These are phyloP conservation scores for Botrytis cinerea DNA, from an alignment of 2,329 filamentous ascomycete genomes.

Conservation along the genomic window DNA sequence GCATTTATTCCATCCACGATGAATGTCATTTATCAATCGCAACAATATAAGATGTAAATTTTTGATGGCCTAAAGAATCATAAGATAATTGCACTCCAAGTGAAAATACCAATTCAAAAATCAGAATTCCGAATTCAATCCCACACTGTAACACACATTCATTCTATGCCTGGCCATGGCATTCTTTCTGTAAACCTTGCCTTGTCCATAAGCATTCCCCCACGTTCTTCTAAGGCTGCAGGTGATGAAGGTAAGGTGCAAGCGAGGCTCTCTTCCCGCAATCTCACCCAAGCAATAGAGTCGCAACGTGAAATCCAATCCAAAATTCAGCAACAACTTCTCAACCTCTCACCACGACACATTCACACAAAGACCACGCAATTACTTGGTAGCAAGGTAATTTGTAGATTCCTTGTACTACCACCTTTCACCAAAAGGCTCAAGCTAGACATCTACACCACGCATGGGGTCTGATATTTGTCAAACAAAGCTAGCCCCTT, in stretches of 20 bases:
- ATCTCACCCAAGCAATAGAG: slow-evolving; percentile 17
- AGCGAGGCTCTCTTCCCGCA: slow-evolving; percentile 24
- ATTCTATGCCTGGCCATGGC: neutral
- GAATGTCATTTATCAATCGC: neutral
- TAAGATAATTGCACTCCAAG: neutral
- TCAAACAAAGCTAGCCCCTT: slow-evolving; percentile 35
- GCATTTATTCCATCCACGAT: neutral
- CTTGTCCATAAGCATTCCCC: slow-evolving; percentile 20
- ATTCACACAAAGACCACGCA: neutral
- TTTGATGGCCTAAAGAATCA: neutral
- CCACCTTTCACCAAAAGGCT: slow-evolving; percentile 21
- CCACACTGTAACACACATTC: neutral
- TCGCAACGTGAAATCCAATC: slow-evolving; percentile 17
- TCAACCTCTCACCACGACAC: neutral
- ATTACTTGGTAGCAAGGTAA: slow-evolving; percentile 16
- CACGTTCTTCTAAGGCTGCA: slow-evolving; percentile 27
- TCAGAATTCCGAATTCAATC: neutral
- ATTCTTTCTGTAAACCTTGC: neutral
- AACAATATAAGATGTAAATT: neutral
- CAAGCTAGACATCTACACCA: slow-evolving; percentile 20
- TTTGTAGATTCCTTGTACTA: slow-evolving; percentile 28
- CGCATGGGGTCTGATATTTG: slow-evolving; percentile 37
- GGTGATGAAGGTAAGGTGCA: slow-evolving; percentile 19
- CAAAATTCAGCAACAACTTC: slow-evolving; percentile 6
- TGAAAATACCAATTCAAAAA: neutral